Percentiles rank a stretch among this genome's conserved stretches.
These are phyloP conservation scores for Coniochaeta hoffmannii DNA, from an alignment of 2,329 filamentous ascomycete genomes.

Conservation along the genomic window DNA sequence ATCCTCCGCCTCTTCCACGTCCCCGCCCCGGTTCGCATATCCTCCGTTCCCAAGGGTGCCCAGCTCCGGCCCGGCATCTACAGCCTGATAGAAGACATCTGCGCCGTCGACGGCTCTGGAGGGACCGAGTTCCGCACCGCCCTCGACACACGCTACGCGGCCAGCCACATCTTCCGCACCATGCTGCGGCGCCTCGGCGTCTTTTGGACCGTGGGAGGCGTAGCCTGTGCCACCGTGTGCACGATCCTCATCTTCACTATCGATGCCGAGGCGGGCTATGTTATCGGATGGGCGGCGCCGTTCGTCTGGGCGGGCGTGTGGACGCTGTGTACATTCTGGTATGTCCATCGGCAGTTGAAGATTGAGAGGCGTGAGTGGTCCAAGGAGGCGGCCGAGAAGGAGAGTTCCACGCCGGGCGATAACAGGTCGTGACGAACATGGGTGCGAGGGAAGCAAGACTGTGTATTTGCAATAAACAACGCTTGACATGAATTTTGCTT, in stretches of 20 bases:
- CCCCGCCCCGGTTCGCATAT: conserved; percentile 53
- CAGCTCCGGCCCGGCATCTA: conserved; percentile 53
- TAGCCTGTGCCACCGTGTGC: conserved; percentile 39
- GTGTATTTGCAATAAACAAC: too few species aligned
- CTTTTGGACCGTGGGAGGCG: conserved; percentile 47
- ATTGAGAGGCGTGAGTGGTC: conserved; percentile 18
- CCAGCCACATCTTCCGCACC: conserved; percentile 43
- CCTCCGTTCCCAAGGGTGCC: conserved; percentile 53
- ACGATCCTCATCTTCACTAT: conserved; percentile 27
- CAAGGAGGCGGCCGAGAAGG: conserved; percentile 11
- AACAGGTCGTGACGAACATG: not conserved
- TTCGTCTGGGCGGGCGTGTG: conserved; percentile 18
- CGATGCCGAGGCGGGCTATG: conserved; percentile 13
- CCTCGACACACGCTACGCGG: conserved; percentile 42
- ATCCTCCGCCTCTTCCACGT: conserved; percentile 23
- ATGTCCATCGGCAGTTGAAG: conserved; percentile 16
- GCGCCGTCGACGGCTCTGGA: conserved; percentile 58
- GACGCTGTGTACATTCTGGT: conserved; percentile 17
- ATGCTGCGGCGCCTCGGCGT: conserved; percentile 47
- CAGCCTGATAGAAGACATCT: conserved; percentile 60
- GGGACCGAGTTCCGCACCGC: conserved; percentile 44
- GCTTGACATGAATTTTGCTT: too few species aligned
- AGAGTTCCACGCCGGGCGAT: not conserved
- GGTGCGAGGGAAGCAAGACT: too few species aligned
- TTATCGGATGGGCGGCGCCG: conserved; percentile 16